Conservation (phyloP, 495 filamentous ascomycete genomes). For the Neurospora terricola region DNA sequence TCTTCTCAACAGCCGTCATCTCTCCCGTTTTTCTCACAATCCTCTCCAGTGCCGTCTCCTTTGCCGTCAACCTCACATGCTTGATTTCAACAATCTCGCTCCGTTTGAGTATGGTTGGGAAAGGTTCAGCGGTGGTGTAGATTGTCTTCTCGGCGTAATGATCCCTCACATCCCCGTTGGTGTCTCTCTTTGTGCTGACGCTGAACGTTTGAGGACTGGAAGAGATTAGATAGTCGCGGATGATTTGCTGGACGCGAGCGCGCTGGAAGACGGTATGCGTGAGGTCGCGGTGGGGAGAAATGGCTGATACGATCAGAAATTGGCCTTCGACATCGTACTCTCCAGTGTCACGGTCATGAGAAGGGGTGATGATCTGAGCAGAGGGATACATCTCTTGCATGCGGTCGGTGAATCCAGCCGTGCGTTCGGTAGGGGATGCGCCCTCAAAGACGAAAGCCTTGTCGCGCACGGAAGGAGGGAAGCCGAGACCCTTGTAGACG, state of each 20-base stretch:
- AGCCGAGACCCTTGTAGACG: slow-evolving; percentile 82
- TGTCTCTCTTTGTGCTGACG: slow-evolving; percentile 56
- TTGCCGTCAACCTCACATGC: slow-evolving; percentile 56
- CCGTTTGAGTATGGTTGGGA: slow-evolving; percentile 83
- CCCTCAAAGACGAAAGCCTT: slow-evolving; percentile 92
- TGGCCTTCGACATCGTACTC: slow-evolving; percentile 82
- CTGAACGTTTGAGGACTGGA: slow-evolving; percentile 65
- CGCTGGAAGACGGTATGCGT: slow-evolving; percentile 82
- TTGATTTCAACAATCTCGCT: slow-evolving; percentile 68
- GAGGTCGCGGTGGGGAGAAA: slow-evolving; percentile 74
- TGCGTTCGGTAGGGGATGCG: slow-evolving; percentile 55
- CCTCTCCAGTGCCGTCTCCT: slow-evolving; percentile 86
- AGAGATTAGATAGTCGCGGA: slow-evolving; percentile 75
- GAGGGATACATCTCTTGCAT: slow-evolving; percentile 86
- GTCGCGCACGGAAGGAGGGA: slow-evolving; percentile 68
- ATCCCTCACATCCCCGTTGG: slow-evolving; percentile 50
- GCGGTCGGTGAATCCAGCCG: slow-evolving; percentile 76
- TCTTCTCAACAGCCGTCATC: slow-evolving; percentile 62
- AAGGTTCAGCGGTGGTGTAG: slow-evolving; percentile 73
- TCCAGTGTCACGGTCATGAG: slow-evolving; percentile 25
- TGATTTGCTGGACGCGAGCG: slow-evolving; percentile 67
- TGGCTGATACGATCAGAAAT: slow-evolving; percentile 72
- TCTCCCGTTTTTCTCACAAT: slow-evolving; percentile 86
- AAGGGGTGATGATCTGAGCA: slow-evolving; percentile 68
- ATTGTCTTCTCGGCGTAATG: slow-evolving; percentile 81